Conservation (phyloP, 345 rosid species). For the Salix caprea region DNA sequence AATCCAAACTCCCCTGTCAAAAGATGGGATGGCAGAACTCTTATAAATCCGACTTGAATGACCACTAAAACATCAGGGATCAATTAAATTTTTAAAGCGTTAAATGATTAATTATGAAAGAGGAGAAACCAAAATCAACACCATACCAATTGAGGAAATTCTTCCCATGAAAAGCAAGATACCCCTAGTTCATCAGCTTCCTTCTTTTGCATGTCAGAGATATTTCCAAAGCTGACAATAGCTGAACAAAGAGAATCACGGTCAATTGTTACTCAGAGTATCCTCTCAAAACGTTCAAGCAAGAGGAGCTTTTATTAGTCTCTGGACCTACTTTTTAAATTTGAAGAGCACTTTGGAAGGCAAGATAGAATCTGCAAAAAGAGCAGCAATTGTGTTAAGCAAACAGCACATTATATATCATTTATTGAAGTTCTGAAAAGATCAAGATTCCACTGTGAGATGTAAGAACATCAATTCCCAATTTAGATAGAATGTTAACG, state of each 20-base stretch:
- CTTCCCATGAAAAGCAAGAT: constrained; percentile 79
- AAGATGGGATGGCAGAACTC: background rate
- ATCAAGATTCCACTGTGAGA: background rate
- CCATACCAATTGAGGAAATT: constrained; percentile 56
- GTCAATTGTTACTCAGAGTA: background rate
- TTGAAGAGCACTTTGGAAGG: constrained; percentile 53
- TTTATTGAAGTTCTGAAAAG: background rate
- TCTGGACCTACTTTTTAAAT: constrained; percentile 57
- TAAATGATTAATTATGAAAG: background rate
- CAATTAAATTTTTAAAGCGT: too few relatives aligned
- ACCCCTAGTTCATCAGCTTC: constrained; percentile 69
- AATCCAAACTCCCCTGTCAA: constrained; percentile 54
- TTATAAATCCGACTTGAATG: constrained; percentile 1
- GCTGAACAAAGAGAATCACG: constrained; percentile 33
- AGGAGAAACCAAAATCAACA: background rate
- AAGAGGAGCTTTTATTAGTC: background rate
- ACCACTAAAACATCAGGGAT: background rate
- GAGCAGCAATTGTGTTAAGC: background rate
- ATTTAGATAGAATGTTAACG: constrained; percentile 10
- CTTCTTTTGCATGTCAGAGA: constrained; percentile 55
- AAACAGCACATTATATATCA: background rate
- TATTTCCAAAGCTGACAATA: constrained; percentile 65
- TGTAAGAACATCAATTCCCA: background rate
- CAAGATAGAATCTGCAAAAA: constrained; percentile 66
- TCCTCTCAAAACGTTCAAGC: background rate